Evolutionary conservation across 352 stramenopile genomes (phyloP), one percentile per base, ranked within the genome.

Genomic region (Phytophthora pisi): DNA sequence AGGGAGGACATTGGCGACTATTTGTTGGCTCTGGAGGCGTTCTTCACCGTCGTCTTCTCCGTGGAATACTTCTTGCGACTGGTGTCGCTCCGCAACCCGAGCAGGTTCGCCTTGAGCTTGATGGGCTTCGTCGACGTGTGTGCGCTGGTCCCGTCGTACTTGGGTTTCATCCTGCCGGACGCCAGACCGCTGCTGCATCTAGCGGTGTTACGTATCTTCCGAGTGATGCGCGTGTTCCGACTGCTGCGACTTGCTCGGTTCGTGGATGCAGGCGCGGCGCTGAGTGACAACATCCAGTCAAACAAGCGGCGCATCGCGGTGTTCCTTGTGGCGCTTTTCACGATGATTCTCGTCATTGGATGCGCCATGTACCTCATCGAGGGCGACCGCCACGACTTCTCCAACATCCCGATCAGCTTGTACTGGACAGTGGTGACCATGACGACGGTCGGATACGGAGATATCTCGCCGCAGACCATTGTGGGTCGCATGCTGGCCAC

Each of bases 371-470:
- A 94, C 63, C 61, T 94, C 50, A 92, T 94, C 66, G 86, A 94
- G 75, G 86, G 84, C 31, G 86, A 92, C 51, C 67, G 70, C 15
- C 77, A 92, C 62, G 86, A 86, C 28, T 94, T 92, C 61, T 90
- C 84, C n/a, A 96, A 95, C 62, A 96, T 96, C 61, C 88, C 88
- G 7, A 83, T 93, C 50, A 95, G 86, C 64, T 72, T 96, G 15
- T 96, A 96, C 69, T 96, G 88, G 86, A 92, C 88, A 2, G 85
- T 96, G 26, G 86, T 96, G 61, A 96, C 89, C 26, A 90, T 96
- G 64, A 95, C 89, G 31, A 96, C 89, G 0, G 89, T 96, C 18
- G 89, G 89, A 0, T 95, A 95, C 56, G 89, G 89, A 16, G 89
- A 96, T 49, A 95, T 96, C 43, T 86, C 86, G 1, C 89, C 89